phyloP scores from a whole-genome alignment of 495 filamentous ascomycete genomes.

The Aspergillus wentii region DNA sequence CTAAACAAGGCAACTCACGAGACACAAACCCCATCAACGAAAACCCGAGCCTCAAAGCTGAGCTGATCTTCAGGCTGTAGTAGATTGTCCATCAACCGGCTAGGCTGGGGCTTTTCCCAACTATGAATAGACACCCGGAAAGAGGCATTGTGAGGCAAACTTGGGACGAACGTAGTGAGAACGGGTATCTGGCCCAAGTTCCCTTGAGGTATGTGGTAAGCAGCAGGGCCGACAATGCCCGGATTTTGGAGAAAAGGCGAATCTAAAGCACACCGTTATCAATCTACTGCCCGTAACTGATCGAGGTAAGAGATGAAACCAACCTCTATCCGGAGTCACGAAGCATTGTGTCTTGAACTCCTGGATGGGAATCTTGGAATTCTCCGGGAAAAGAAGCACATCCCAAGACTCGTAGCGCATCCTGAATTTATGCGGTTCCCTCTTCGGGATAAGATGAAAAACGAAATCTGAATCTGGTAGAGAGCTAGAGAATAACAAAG shows the following conservation, averaged over 20 bases:
- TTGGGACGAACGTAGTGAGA: conserved; percentile 73
- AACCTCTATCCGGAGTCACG: conserved; percentile 62
- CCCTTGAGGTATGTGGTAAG: conserved; percentile 22
- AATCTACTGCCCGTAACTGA: too few species aligned
- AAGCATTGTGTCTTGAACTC: conserved; percentile 85
- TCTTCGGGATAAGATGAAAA: conserved; percentile 11
- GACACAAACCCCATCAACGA: conserved; percentile 63
- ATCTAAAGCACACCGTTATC: too few species aligned
- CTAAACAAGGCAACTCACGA: conserved; percentile 47
- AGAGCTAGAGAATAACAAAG: not conserved
- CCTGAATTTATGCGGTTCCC: conserved; percentile 6
- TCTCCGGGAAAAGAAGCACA: conserved; percentile 70
- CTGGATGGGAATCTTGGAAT: conserved; percentile 63
- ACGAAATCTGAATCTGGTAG: conserved; percentile 8
- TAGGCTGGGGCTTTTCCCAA: conserved; percentile 66
- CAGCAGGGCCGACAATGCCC: conserved; percentile 18
- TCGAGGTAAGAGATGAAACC: conserved; percentile 11
- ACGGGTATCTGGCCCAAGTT: conserved; percentile 54
- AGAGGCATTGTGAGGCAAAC: conserved; percentile 49
- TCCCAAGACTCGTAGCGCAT: conserved; percentile 91
- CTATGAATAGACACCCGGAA: conserved; percentile 79
- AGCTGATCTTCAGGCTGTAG: conserved; percentile 57
- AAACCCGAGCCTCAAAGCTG: conserved; percentile 63
- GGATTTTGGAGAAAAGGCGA: conserved; percentile 32
- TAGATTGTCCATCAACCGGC: conserved; percentile 53